These are phyloP conservation scores for Coemansia sp. DNA, from an alignment of 192 early-diverging fungal species.

Conservation along the genomic window DNA sequence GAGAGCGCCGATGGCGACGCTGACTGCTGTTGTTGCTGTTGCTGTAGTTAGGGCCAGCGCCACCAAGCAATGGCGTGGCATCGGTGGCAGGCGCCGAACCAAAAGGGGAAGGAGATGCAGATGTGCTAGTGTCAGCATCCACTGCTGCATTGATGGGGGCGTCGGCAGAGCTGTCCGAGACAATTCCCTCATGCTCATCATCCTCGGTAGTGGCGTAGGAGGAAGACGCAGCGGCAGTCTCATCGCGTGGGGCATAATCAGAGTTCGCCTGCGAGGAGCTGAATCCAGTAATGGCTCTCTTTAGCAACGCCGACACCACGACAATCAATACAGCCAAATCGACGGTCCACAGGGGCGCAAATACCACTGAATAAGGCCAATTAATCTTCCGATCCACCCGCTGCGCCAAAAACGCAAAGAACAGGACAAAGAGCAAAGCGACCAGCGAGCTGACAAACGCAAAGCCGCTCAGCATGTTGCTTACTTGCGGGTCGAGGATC, in stretches of 20 bases:
- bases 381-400: constrained; percentile 68
- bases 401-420: constrained; percentile 79
- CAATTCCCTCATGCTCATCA: background rate
- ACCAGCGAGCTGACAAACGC: constrained; percentile 59
- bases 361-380: constrained; percentile 77
- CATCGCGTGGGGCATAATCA: constrained; percentile 1
- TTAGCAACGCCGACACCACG: constrained; percentile 29
- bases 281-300: constrained; percentile 23
- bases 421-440: constrained; percentile 71
- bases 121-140: constrained; percentile 1
- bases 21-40: background rate
- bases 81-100: constrained; percentile 19
- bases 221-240: background rate
- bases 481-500: constrained; percentile 68
- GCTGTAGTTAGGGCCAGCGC: constrained; percentile 4
- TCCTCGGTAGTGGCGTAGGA: constrained; percentile 11
- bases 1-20: constrained; percentile 13
- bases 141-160: constrained; percentile 42
- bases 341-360: constrained; percentile 81
- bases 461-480: constrained; percentile 62
- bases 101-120: background rate
- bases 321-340: constrained; percentile 54
- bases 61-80: constrained; percentile 26
- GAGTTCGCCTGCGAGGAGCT: background rate
- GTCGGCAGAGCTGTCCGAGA: background rate